Evolutionary conservation across 371 early-diverging fungal species (phyloP).

Genomic region (Dichotomocladium elegans): DNA sequence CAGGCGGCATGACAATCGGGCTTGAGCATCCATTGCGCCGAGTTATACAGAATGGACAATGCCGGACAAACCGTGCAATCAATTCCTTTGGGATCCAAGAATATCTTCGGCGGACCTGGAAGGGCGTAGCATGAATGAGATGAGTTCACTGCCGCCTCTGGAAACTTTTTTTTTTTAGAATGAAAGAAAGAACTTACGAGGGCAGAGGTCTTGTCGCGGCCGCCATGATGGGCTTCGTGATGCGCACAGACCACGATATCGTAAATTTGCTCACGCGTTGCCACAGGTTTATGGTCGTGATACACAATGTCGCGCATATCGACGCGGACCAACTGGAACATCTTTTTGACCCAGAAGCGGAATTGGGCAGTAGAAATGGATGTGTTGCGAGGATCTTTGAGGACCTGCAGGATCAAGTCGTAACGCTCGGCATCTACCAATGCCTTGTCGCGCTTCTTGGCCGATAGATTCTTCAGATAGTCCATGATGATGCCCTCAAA

Average conservation of each 20-base stretch:
- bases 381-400: constrained; percentile 58
- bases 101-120: constrained; percentile 49
- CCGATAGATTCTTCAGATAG: constrained; percentile 52
- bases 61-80: constrained; percentile 55
- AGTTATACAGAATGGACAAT: constrained; percentile 53
- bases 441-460: constrained; percentile 62
- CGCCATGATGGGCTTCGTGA: constrained; percentile 59
- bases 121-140: not conserved
- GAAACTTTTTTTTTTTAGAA: not conserved
- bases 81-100: constrained; percentile 64
- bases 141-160: no score
- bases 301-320: constrained; percentile 41
- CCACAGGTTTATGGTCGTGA: constrained; percentile 57
- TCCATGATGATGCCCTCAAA: constrained; percentile 43
- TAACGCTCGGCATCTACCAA: constrained; percentile 51
- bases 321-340: constrained; percentile 46
- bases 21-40: constrained; percentile 33
- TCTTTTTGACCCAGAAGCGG: constrained; percentile 65
- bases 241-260: constrained; percentile 52
- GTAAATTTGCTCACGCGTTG: constrained; percentile 58
- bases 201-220: constrained; percentile 62
- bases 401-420: constrained; percentile 48
- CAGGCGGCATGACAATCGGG: constrained; percentile 6
- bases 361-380: constrained; percentile 64
- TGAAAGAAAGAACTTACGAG: constrained; percentile 31